These are phyloP conservation scores for Heterobasidion occidentale DNA, from an alignment of 1,284 basidiomycete genomes.

Conservation along the genomic window DNA sequence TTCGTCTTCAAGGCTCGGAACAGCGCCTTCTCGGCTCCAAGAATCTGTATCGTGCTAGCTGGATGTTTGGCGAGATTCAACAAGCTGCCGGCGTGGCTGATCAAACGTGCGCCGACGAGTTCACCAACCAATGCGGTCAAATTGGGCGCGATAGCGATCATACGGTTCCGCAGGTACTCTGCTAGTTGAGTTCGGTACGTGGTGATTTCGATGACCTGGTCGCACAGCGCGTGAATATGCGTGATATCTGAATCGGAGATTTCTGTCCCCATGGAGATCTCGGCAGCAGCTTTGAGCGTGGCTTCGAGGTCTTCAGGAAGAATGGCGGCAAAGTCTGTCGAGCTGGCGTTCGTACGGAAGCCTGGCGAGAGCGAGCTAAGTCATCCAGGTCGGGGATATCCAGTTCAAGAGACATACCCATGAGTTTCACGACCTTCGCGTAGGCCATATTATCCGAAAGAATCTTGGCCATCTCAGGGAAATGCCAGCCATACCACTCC, in stretches of 20 bases:
- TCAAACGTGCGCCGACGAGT: conserved; percentile 92
- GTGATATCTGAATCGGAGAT: conserved; percentile 93
- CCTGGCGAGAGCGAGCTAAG: conserved; percentile 31
- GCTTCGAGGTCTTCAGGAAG: conserved; percentile 94
- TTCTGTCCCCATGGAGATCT: conserved; percentile 98
- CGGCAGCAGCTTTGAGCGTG: conserved; percentile 86
- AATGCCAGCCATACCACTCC: conserved; percentile 99
- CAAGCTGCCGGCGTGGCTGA: conserved; percentile 94
- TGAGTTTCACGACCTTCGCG: conserved; percentile 82
- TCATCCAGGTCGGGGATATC: conserved; percentile 5
- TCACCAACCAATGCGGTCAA: conserved; percentile 94
- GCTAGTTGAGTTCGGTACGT: conserved; percentile 91
- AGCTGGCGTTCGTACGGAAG: conserved; percentile 88
- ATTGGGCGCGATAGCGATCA: conserved; percentile 97
- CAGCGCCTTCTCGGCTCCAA: conserved; percentile 97
- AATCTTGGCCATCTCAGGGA: conserved; percentile 99
- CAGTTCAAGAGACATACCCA: conserved; percentile 48
- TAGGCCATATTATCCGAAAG: conserved; percentile 96
- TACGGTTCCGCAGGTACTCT: conserved; percentile 93
- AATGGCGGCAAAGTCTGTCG: conserved; percentile 82
- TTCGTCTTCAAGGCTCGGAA: conserved; percentile 99
- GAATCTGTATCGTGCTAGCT: conserved; percentile 95
- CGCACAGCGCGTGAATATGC: conserved; percentile 92
- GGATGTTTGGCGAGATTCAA: conserved; percentile 95
- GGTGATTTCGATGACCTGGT: conserved; percentile 95